Evolutionary conservation across 2,329 filamentous ascomycete genomes (phyloP).

Genomic region (Penicillium janthinellum): DNA sequence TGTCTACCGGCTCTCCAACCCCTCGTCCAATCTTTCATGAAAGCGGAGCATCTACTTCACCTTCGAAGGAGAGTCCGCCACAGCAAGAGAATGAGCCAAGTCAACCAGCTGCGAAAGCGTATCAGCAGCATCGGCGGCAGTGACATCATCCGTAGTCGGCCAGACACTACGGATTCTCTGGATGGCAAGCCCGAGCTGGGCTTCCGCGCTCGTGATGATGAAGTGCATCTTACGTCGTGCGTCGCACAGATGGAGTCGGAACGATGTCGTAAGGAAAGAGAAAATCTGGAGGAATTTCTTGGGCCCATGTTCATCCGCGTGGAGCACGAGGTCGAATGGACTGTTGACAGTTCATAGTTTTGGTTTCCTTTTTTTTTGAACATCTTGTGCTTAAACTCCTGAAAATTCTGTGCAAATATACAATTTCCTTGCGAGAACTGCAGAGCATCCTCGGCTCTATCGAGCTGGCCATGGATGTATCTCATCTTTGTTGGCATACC

Average conservation of each 20-base stretch:
- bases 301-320: constrained; percentile 19
- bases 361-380: not conserved
- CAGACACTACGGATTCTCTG: not conserved
- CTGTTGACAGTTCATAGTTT: constrained; percentile 6
- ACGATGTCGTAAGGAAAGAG: not conserved
- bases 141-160: not conserved
- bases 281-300: constrained; percentile 7
- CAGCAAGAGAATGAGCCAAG: not conserved
- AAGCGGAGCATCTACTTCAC: constrained; percentile 5
- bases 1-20: constrained; percentile 23
- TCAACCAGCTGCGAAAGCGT: not conserved
- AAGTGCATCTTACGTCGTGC: constrained; percentile 4
- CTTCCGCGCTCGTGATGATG: constrained; percentile 4
- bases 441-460: too few species aligned
- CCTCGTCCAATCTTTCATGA: constrained; percentile 18
- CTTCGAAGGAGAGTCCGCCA: not conserved
- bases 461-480: too few species aligned
- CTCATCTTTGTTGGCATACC: not conserved
- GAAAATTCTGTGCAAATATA: too few species aligned
- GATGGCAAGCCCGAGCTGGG: constrained; percentile 3
- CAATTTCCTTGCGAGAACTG: too few species aligned
- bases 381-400: not conserved
- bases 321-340: constrained; percentile 15
- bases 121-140: not conserved
- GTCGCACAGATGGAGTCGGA: constrained; percentile 10